Evolutionary conservation across 805 yeast genomes (phyloP).

Genomic region (Pichia californica): DNA sequence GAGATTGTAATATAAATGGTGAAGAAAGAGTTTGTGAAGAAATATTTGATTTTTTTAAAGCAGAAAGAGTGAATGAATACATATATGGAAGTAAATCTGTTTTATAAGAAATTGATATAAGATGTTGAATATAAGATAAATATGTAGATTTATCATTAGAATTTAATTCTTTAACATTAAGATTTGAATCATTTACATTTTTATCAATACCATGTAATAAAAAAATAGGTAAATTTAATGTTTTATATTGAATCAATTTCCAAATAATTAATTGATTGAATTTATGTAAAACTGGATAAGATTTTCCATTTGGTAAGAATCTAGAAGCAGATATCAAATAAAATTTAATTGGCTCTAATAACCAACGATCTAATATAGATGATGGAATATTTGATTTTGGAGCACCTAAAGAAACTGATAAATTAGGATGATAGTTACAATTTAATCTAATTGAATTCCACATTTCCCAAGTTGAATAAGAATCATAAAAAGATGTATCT

Average conservation of each 20-base stretch:
- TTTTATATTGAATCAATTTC: conserved; percentile 37
- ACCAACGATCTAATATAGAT: conserved; percentile 52
- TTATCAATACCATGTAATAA: conserved; percentile 51
- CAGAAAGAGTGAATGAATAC: conserved; percentile 23
- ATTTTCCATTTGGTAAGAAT: conserved; percentile 53
- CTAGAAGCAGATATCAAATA: conserved; percentile 49
- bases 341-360: conserved; percentile 59
- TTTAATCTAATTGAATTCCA: conserved; percentile 61
- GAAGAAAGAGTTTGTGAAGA: conserved; percentile 12
- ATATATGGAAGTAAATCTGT: conserved; percentile 25
- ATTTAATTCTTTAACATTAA: conserved; percentile 1
- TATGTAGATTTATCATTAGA: conserved; percentile 18
- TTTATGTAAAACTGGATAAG: conserved; percentile 59
- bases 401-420: conserved; percentile 70
- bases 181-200: conserved; percentile 14
- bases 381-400: conserved; percentile 54
- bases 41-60: conserved; percentile 14
- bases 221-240: conserved; percentile 35
- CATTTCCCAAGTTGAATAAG: conserved; percentile 63
- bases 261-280: conserved; percentile 45
- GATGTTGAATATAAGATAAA: conserved; percentile 25
- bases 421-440: conserved; percentile 45
- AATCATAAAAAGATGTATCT: conserved; percentile 30
- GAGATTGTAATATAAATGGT: conserved; percentile 32
- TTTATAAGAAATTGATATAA: conserved; percentile 15